Conservation (phyloP, 371 early-diverging fungal species). For the Apophysomyces ossiformis region DNA sequence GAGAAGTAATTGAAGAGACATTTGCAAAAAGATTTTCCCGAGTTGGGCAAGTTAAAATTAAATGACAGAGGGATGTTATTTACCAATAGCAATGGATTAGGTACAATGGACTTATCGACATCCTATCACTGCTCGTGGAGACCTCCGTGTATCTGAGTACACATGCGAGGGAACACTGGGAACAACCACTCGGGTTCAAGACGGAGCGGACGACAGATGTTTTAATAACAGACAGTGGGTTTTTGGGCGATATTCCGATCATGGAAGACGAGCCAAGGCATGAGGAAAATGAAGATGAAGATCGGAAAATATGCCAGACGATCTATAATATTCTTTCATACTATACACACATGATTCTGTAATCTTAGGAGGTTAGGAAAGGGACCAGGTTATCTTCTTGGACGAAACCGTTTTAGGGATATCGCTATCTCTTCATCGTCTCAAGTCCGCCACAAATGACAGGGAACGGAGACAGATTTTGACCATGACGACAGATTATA, state of each 20-base stretch:
- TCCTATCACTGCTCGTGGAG: slow-evolving; percentile 16
- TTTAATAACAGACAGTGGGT: slow-evolving; percentile 16
- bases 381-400: background rate
- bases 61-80: background rate
- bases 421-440: background rate
- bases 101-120: slow-evolving; percentile 1
- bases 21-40: background rate
- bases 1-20: background rate
- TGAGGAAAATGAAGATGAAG: background rate
- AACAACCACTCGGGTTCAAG: slow-evolving; percentile 18
- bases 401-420: no score
- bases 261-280: background rate
- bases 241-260: slow-evolving; percentile 4
- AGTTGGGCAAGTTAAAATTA: background rate
- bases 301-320: background rate
- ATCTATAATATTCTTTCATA: background rate
- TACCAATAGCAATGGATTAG: slow-evolving; percentile 1
- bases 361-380: background rate
- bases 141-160: slow-evolving; percentile 16
- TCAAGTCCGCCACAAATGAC: background rate
- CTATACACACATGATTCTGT: background rate
- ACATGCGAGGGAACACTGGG: slow-evolving; percentile 16
- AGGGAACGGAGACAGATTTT: background rate
- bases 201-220: slow-evolving; percentile 21
- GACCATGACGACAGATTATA: background rate